Evolutionary conservation across 2,329 filamentous ascomycete species (phyloP).

Genomic region (Fusarium drepaniforme): DNA sequence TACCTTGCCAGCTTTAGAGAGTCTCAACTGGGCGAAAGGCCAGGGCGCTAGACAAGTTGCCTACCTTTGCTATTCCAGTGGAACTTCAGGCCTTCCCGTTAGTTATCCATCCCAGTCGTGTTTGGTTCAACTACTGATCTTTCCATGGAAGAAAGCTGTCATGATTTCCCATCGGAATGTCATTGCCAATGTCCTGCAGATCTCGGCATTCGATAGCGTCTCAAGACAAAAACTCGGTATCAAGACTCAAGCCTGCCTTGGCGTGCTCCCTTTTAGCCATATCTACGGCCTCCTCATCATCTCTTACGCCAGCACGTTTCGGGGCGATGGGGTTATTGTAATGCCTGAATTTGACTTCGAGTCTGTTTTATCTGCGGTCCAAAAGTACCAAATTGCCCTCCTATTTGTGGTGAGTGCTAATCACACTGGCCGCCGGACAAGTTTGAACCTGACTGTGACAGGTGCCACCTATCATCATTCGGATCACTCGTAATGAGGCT

Average conservation of each 20-base stretch:
- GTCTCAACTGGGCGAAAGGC: conserved; percentile 70
- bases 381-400: neutral
- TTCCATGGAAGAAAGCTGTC: conserved; percentile 75
- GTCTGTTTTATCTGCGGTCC: conserved; percentile 59
- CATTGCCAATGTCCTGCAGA: conserved; percentile 80
- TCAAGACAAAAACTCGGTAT: conserved; percentile 50
- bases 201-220: conserved; percentile 57
- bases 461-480: neutral
- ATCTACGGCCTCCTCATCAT: conserved; percentile 85
- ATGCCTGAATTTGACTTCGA: conserved; percentile 81
- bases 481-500: neutral
- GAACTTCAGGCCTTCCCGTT: conserved; percentile 83
- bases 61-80: conserved; percentile 83
- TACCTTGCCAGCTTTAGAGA: conserved; percentile 62
- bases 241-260: conserved; percentile 63
- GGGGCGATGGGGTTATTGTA: conserved; percentile 78
- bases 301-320: conserved; percentile 66
- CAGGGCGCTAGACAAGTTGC: conserved; percentile 76
- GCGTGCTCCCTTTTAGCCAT: conserved; percentile 82
- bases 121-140: conserved; percentile 45
- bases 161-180: conserved; percentile 86
- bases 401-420: neutral
- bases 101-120: conserved; percentile 29
- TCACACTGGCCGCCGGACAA: neutral
- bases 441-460: neutral